These are phyloP conservation scores for Letharia columbiana DNA, from an alignment of 495 filamentous ascomycete species.

Conservation along the genomic window DNA sequence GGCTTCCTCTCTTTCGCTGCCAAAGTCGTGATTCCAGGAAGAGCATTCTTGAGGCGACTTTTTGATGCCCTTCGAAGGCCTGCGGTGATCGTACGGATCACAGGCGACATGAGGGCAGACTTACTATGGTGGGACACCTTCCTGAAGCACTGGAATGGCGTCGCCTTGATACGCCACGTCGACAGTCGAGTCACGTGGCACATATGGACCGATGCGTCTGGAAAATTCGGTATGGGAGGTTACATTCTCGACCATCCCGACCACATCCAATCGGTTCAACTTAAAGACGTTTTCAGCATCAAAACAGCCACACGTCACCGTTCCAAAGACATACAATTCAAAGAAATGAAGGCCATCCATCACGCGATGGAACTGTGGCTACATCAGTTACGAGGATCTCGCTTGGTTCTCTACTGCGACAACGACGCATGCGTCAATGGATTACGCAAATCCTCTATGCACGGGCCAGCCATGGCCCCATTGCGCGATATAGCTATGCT, in stretches of 20 bases:
- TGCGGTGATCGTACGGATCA: too few species aligned
- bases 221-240: not conserved
- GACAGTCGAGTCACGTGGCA: not conserved
- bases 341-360: slow-evolving; percentile 3
- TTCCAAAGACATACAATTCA: slow-evolving; percentile 1
- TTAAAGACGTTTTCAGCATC: not conserved
- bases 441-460: not conserved
- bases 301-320: not conserved
- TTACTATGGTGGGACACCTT: not conserved
- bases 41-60: too few species aligned
- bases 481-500: not conserved
- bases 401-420: not conserved
- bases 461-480: not conserved
- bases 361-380: not conserved
- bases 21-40: too few species aligned
- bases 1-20: too few species aligned
- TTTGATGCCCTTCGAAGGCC: too few species aligned
- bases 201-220: not conserved
- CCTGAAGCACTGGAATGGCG: not conserved
- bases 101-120: not conserved
- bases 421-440: too few species aligned
- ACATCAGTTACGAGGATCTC: too few species aligned
- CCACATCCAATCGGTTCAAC: too few species aligned
- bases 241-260: not conserved
- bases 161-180: not conserved